Base-by-base conservation (phyloP, 2,329 filamentous ascomycete species). In the Stenocarpella maydis region DNA sequence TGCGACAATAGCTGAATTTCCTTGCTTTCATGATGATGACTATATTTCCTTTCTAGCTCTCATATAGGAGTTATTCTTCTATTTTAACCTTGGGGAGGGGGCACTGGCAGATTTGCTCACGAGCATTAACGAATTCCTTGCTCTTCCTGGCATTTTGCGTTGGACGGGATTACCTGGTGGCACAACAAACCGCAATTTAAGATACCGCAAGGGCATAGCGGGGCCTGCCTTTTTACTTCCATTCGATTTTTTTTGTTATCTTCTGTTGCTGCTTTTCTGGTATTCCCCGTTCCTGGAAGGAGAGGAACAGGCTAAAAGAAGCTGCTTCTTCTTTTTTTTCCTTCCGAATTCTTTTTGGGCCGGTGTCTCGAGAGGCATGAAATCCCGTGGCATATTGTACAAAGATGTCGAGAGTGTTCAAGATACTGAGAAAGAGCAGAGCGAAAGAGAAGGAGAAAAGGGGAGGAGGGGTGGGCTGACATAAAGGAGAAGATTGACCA, bases 131-230 rank as follows among this genome's bases (percentile, higher is more conserved):
- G 69, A 71, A 69, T 67, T 66, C 60, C 55, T 65, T 69, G 68
- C 67, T 69, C 39, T 66, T 65, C 41, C 19, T 61, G 50, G 67
- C 67, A 69, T 71, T 67, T 71, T 71, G 70, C 70, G 66, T 71
- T 67, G 43, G 60, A 65, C 34, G 70, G 63, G 41, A 67, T 49
- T 39, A 58, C 49, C 37, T 67, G 65, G 65, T 67, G 52, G 65
- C 54, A 67, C 53, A 55, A 53, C 45, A 63, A 60, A 37, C 63
- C 34, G 41, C 31, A 45, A 26, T 69, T 71, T 54, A 67, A 69
- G 69, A 71, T 71, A 71, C 69, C 69, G 69, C 49, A 64, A 71
- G 52, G 69, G 66, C 66, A 67, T 71, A 69, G 69, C 69, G 69
- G 66, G 69, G 66, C 66, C 66, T 69, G 61, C 66, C 58, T 65